These are phyloP conservation scores for Pythium scleroteichum DNA, from an alignment of 352 stramenopile species.

Conservation along the genomic window DNA sequence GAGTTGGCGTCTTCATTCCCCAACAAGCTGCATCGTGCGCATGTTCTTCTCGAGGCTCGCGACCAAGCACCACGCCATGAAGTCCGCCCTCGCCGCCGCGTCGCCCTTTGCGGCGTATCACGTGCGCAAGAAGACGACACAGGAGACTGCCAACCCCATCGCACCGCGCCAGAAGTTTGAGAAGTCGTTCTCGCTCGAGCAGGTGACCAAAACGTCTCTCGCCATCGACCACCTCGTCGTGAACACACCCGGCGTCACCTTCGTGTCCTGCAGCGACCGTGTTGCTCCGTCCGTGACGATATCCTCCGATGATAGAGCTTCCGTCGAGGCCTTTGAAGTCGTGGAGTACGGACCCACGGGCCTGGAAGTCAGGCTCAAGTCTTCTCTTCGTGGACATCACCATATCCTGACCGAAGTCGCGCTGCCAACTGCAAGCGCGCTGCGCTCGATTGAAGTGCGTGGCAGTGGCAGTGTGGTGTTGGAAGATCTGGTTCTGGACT, in stretches of 20 bases:
- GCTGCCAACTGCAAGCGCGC: constrained; percentile 18
- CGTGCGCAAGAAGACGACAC: constrained; percentile 7
- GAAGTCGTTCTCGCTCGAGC: constrained; percentile 11
- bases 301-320: constrained; percentile 22
- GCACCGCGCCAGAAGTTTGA: constrained; percentile 21
- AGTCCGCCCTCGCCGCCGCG: constrained; percentile 18
- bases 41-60: constrained; percentile 22
- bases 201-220: neutral
- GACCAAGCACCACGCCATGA: constrained; percentile 20
- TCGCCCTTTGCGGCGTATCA: constrained; percentile 15
- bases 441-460: constrained; percentile 12
- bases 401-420: constrained; percentile 37
- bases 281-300: constrained; percentile 27
- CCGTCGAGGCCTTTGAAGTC: constrained; percentile 23
- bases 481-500: constrained; percentile 31
- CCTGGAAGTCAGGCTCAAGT: constrained; percentile 22
- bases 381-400: neutral
- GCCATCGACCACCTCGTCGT: constrained; percentile 26
- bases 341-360: constrained; percentile 6
- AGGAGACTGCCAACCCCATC: constrained; percentile 11
- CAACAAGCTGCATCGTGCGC: constrained; percentile 3
- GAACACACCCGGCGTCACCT: constrained; percentile 28
- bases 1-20: too few relatives aligned
- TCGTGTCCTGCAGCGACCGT: constrained; percentile 28
- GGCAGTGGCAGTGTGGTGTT: constrained; percentile 27